These are phyloP conservation scores for Lodderomyces elongisporus DNA, from an alignment of 1,139 yeast genomes.

Conservation along the genomic window DNA sequence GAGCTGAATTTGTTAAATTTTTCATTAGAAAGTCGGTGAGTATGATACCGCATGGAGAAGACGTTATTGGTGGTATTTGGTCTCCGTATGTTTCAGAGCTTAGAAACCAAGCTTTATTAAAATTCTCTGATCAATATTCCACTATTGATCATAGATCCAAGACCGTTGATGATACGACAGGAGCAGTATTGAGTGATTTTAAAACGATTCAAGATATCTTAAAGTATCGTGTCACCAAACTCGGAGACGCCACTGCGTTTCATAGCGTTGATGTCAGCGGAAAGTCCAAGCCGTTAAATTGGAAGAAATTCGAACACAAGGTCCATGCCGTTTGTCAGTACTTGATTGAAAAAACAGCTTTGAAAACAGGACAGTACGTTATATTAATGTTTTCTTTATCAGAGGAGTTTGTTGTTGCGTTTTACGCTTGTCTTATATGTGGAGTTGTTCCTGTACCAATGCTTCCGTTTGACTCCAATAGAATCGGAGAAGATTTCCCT, in stretches of 20 bases:
- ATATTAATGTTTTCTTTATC: constrained; percentile 81
- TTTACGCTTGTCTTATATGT: constrained; percentile 79
- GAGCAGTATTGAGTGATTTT: constrained; percentile 69
- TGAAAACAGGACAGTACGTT: constrained; percentile 67
- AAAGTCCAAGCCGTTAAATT: constrained; percentile 59
- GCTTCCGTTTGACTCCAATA: constrained; percentile 64
- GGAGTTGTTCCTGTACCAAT: constrained; percentile 82
- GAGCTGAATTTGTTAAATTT: constrained; percentile 78
- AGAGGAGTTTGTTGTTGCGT: constrained; percentile 79
- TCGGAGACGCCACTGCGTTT: constrained; percentile 78
- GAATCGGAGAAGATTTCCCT: constrained; percentile 71
- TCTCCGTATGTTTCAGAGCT: constrained; percentile 61
- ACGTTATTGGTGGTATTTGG: constrained; percentile 82
- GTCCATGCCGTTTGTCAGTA: constrained; percentile 69
- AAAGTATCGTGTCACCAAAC: constrained; percentile 70
- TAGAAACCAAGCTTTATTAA: constrained; percentile 45
- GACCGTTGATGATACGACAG: constrained; percentile 73
- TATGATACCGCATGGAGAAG: constrained; percentile 73
- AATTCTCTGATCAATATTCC: constrained; percentile 55
- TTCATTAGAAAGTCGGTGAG: constrained; percentile 63
- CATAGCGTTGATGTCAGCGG: constrained; percentile 54
- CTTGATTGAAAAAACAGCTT: constrained; percentile 43
- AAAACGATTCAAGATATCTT: constrained; percentile 66
- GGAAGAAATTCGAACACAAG: constrained; percentile 79
- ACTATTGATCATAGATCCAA: constrained; percentile 71